Base-by-base conservation (phyloP, 345 rosid species). In the Melaleuca quinquenervia region DNA sequence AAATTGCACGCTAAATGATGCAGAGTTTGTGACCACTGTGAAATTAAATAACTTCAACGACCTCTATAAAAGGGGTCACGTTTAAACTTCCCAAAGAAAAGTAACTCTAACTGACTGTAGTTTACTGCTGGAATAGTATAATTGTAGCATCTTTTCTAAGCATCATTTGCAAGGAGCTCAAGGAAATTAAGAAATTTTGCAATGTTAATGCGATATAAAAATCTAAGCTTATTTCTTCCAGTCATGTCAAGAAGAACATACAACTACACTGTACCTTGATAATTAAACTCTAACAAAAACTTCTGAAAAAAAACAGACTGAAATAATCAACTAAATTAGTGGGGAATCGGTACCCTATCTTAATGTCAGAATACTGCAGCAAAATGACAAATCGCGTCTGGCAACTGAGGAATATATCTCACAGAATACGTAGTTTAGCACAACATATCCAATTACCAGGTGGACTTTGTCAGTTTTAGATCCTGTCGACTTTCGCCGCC, bases 401-500 rank as follows among this genome's bases (percentile, higher is more conserved):
- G 1, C 80, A 36, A 70, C 48, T 70, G 36, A 70, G 48, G 36
- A 36, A 36, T 18, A 18, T 70, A 70, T 32, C 80, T 70, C 80
- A 70, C 7, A 36, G 13, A 1, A 36, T 26, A 53, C 21, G 26
- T 36, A 70, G 12, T 70, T 41, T 62, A 83, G 50, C 70, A 45
- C 64, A 51, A 36, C 3, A 12, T 70, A 36, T 70, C 48, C 48
- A 36, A 89, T 87, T 96, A 97, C 99, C 99, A 96, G 90, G 87
- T 91, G 90, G 89, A 97, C 91, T 93, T 93, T 97, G 87, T 96
- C 97, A 83, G 99, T 62, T 93, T 97, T 96, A 62, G 97, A 87
- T 87, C 98, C 99, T 87, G 80, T 93, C n/a, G 98, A 88, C 82
- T 97, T 97, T 80, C 89, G 89, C 84, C 95, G 91, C 76, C 90